A percentile compares a stretch with the other conserved stretches of the same genome.
These are phyloP conservation scores for Suillus tomentosus DNA, from an alignment of 768 basidiomycete species.

Conservation along the genomic window DNA sequence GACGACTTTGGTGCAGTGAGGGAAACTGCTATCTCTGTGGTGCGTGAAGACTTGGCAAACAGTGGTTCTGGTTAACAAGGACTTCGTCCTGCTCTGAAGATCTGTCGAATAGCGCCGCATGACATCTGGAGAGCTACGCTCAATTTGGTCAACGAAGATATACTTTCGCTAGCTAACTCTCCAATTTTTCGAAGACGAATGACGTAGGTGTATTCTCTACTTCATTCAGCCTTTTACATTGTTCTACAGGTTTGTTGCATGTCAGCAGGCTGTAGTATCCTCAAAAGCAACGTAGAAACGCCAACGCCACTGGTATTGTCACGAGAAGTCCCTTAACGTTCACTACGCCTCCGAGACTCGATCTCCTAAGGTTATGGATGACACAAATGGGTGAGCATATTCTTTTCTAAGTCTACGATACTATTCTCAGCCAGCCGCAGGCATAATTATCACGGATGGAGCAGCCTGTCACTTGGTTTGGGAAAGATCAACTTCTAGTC, in stretches of 20 bases:
- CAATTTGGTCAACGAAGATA: conserved; percentile 41
- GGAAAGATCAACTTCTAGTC: conserved; percentile 51
- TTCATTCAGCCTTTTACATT: conserved; percentile 19
- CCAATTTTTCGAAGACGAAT: conserved; percentile 60
- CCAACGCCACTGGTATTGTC: conserved; percentile 44
- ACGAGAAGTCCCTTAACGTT: conserved; percentile 71
- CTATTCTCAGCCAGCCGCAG: conserved; percentile 33
- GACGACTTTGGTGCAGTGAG: conserved; percentile 89
- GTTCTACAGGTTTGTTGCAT: conserved; percentile 66
- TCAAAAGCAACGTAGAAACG: not conserved
- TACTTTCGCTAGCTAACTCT: conserved; percentile 48
- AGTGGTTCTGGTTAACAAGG: conserved; percentile 12
- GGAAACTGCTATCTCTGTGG: conserved; percentile 66
- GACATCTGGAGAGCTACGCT: conserved; percentile 36
- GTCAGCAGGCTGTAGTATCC: conserved; percentile 59
- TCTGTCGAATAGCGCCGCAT: conserved; percentile 1
- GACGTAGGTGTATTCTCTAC: conserved; percentile 54
- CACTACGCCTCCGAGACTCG: conserved; percentile 43
- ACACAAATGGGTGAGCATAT: conserved; percentile 67
- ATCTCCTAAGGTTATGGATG: conserved; percentile 78
- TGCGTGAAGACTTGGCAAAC: conserved; percentile 41
- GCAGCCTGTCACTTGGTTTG: conserved; percentile 68
- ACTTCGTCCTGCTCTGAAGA: conserved; percentile 2
- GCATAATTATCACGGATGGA: conserved; percentile 81
- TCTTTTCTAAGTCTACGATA: conserved; percentile 10